Conservation (phyloP, 2,329 filamentous ascomycete species). For the Botrytis hyacinthi region DNA sequence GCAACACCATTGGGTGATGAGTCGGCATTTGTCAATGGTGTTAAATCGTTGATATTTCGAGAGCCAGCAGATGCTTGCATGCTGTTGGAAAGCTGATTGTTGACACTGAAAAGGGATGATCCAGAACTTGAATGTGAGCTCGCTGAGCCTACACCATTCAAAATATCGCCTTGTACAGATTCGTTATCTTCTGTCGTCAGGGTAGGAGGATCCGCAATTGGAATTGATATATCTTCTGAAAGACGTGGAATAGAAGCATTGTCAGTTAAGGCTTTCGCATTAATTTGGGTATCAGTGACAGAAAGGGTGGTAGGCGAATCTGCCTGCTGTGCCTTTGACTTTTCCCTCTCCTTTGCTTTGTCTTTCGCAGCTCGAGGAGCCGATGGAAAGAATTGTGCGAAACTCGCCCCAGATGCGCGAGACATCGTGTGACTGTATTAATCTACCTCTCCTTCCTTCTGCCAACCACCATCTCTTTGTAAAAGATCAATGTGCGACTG, state of each 20-base stretch:
- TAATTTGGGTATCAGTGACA: slow-evolving; percentile 39
- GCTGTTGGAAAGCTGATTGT: slow-evolving; percentile 30
- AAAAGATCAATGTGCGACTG: slow-evolving; percentile 30
- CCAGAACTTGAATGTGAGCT: slow-evolving; percentile 69
- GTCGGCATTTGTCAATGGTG: slow-evolving; percentile 64
- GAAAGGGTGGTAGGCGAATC: slow-evolving; percentile 37
- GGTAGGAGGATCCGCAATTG: slow-evolving; percentile 30
- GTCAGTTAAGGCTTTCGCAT: slow-evolving; percentile 36
- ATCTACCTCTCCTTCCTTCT: slow-evolving; percentile 38
- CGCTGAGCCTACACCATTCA: slow-evolving; percentile 69
- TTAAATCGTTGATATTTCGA: slow-evolving; percentile 49
- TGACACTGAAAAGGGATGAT: slow-evolving; percentile 66
- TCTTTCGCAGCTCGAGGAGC: slow-evolving; percentile 59
- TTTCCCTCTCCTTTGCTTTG: slow-evolving; percentile 60
- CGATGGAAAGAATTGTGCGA: slow-evolving; percentile 83
- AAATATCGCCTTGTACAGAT: slow-evolving; percentile 60
- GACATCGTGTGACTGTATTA: slow-evolving; percentile 60
- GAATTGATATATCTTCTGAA: slow-evolving; percentile 27
- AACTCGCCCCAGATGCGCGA: slow-evolving; percentile 73
- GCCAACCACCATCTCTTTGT: slow-evolving; percentile 37
- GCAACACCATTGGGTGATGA: slow-evolving; percentile 59
- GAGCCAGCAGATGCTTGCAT: slow-evolving; percentile 32
- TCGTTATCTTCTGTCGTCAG: slow-evolving; percentile 53
- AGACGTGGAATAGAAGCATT: slow-evolving; percentile 34
- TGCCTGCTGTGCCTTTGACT: slow-evolving; percentile 46